A percentile compares a stretch with the other conserved stretches of the same genome.
phyloP scores from a whole-genome alignment of 1,284 basidiomycete species.

The Tremellales sp. region DNA sequence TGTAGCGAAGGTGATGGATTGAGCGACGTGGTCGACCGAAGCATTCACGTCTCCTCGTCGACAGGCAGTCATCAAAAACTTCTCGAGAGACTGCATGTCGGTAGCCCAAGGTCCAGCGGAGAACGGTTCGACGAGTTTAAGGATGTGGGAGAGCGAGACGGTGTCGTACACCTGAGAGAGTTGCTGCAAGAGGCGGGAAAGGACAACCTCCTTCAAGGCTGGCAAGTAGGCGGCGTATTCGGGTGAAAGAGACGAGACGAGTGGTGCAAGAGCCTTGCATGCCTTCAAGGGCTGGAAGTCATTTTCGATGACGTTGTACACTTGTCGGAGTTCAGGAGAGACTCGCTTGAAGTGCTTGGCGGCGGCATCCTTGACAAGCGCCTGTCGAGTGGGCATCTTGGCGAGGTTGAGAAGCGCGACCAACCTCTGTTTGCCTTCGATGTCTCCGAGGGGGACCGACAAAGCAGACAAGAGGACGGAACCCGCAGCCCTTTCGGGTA shows the following conservation, averaged over 20 bases:
- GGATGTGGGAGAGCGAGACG: constrained; percentile 72
- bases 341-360: constrained; percentile 78
- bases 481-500: constrained; percentile 76
- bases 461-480: constrained; percentile 91
- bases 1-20: constrained; percentile 74
- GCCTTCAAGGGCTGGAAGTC: constrained; percentile 93
- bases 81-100: constrained; percentile 74
- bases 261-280: constrained; percentile 74
- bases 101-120: constrained; percentile 55
- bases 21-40: constrained; percentile 82
- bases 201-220: constrained; percentile 84
- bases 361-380: constrained; percentile 81
- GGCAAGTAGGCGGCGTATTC: constrained; percentile 77
- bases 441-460: constrained; percentile 79
- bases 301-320: constrained; percentile 89
- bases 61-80: constrained; percentile 89
- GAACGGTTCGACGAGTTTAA: constrained; percentile 72
- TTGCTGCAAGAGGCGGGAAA: constrained; percentile 90
- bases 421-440: constrained; percentile 70
- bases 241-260: constrained; percentile 63
- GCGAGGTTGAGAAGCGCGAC: constrained; percentile 81
- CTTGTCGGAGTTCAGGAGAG: constrained; percentile 70
- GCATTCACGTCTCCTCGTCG: constrained; percentile 84
- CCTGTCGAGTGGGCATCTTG: constrained; percentile 79
- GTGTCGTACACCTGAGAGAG: constrained; percentile 92